Evolutionary conservation across 2,329 filamentous ascomycete genomes (phyloP).

Genomic region (Canariomyces notabilis): DNA sequence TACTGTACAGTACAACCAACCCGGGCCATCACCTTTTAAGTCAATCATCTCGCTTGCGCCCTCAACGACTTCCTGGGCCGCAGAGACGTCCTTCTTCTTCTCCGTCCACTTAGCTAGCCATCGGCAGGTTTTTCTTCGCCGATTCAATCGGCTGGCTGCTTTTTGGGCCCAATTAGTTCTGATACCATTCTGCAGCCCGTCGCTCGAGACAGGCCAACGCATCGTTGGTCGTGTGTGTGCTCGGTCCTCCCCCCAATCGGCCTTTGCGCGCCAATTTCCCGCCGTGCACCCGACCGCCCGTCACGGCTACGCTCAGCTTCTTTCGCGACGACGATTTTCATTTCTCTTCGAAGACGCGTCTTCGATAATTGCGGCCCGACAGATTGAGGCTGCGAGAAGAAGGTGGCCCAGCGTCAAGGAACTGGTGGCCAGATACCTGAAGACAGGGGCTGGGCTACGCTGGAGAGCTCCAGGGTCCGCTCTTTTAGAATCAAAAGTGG

Average conservation of each 20-base stretch:
- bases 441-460: conserved; percentile 23
- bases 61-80: conserved; percentile 42
- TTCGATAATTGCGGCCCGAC: conserved; percentile 8
- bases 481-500: conserved; percentile 19
- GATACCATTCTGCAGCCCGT: conserved; percentile 11
- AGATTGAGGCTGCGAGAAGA: conserved; percentile 7
- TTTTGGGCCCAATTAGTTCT: conserved; percentile 19
- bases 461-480: conserved; percentile 11
- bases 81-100: conserved; percentile 35
- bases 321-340: conserved; percentile 15
- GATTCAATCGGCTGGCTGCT: conserved; percentile 16
- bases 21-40: conserved; percentile 41
- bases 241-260: conserved; percentile 18
- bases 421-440: conserved; percentile 20
- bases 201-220: conserved; percentile 18
- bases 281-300: conserved; percentile 13
- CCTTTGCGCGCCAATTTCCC: conserved; percentile 25
- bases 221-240: conserved; percentile 20
- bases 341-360: conserved; percentile 11
- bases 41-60: conserved; percentile 50
- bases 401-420: conserved; percentile 14
- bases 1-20: no score
- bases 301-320: conserved; percentile 9
- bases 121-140: conserved; percentile 21
- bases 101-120: conserved; percentile 24